Conservation (phyloP, 306 rosid genomes). For the Glycine latifolia region DNA sequence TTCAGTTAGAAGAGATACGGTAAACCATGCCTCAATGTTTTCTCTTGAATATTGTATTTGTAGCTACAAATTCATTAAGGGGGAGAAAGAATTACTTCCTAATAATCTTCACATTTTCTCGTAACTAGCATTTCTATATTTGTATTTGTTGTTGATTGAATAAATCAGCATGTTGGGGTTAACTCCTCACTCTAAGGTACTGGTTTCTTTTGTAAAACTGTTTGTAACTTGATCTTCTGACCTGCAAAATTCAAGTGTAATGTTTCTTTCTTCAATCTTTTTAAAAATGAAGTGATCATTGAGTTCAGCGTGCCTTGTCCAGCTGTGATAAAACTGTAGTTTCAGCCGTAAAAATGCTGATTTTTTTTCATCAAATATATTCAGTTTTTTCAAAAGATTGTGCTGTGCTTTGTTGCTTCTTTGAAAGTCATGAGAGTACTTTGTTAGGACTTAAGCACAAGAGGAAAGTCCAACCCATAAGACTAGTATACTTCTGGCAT, state of each 20-base stretch:
- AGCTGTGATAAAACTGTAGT: constrained; percentile 1
- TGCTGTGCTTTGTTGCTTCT: not conserved
- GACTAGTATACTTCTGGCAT: not conserved
- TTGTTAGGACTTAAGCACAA: too few species aligned
- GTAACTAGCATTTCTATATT: not conserved
- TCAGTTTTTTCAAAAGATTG: not conserved
- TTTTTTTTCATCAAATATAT: not conserved
- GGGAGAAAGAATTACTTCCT: not conserved
- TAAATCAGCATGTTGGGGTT: not conserved
- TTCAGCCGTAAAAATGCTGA: not conserved
- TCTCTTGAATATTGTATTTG: constrained; percentile 22
- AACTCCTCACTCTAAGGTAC: not conserved
- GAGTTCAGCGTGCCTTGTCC: constrained; percentile 9
- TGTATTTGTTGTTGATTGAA: not conserved
- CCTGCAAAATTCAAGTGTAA: not conserved
- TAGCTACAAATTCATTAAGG: constrained; percentile 16
- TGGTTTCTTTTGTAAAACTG: not conserved
- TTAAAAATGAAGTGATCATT: constrained; percentile 16
- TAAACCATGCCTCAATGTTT: constrained; percentile 47
- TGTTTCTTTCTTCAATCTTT: not conserved
- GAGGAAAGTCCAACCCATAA: too few species aligned
- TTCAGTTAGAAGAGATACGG: constrained; percentile 63
- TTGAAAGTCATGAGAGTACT: not conserved
- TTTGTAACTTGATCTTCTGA: not conserved
- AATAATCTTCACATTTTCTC: not conserved